Percentiles rank a stretch among this genome's conserved stretches.
Conservation (phyloP, 176 grass and related monocot genomes). For the Bonia amplexicaulis region DNA sequence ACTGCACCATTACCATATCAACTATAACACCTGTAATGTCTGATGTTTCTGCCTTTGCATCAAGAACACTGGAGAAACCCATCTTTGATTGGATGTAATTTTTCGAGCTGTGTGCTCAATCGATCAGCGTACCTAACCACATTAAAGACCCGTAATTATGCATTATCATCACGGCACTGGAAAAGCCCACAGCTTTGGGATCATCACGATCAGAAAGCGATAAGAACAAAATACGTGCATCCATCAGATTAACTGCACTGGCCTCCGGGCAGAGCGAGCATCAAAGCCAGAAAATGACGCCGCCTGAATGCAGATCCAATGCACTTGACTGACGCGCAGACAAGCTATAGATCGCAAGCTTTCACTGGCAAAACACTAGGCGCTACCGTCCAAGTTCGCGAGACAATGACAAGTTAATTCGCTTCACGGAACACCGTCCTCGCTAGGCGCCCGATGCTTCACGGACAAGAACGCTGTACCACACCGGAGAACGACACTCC, state of each 20-base stretch:
- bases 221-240: neutral
- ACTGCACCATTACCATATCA: neutral
- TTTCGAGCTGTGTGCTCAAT: neutral
- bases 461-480: neutral
- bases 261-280: neutral
- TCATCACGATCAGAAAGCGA: neutral
- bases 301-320: neutral
- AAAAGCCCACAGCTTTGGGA: neutral
- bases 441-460: neutral
- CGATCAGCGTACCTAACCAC: neutral
- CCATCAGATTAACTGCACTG: neutral
- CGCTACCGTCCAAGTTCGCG: neutral
- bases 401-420: neutral
- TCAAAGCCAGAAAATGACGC: slow-evolving; percentile 1
- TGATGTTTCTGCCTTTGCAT: neutral
- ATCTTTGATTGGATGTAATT: neutral
- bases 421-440: neutral
- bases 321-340: neutral
- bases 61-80: neutral
- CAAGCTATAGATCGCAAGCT: neutral
- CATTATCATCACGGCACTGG: neutral
- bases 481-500: neutral
- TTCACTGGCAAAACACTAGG: neutral
- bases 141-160: neutral
- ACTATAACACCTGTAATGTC: neutral